These are phyloP conservation scores for Mallotus japonicus DNA, from an alignment of 441 rosid species.

Conservation along the genomic window DNA sequence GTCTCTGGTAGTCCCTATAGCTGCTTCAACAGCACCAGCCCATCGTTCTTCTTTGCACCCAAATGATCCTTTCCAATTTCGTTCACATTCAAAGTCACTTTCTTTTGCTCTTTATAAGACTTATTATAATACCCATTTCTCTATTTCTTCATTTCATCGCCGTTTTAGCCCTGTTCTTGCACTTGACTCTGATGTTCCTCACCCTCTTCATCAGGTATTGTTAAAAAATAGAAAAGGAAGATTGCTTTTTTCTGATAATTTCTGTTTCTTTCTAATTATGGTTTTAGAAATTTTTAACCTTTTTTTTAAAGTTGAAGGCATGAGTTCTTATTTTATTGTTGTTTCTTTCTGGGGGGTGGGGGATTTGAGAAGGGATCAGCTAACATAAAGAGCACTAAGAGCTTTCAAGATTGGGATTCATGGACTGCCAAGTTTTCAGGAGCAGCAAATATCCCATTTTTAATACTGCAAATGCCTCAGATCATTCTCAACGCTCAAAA, in stretches of 20 bases:
- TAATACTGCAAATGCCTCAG: constrained; percentile 85
- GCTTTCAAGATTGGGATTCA: constrained; percentile 68
- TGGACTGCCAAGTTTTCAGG: constrained; percentile 80
- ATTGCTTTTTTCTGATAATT: neutral
- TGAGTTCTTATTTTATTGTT: neutral
- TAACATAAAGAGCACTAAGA: constrained; percentile 36
- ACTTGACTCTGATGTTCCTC: constrained; percentile 56
- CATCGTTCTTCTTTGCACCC: constrained; percentile 18
- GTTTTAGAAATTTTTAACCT: neutral
- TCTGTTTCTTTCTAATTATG: neutral
- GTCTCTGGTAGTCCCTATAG: constrained; percentile 21
- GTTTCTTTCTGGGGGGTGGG: neutral
- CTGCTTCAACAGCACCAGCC: neutral
- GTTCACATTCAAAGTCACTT: constrained; percentile 7
- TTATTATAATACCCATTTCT: constrained; percentile 2
- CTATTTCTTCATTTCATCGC: constrained; percentile 35
- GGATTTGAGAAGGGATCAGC: constrained; percentile 40
- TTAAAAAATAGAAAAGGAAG: neutral
- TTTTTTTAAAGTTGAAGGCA: neutral
- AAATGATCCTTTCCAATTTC: constrained; percentile 15
- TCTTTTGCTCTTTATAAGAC: constrained; percentile 8
- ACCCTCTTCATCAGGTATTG: constrained; percentile 47
- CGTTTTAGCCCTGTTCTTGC: constrained; percentile 44
- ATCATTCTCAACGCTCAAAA: constrained; percentile 80
- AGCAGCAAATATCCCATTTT: constrained; percentile 72